phyloP scores from a whole-genome alignment of 306 rosid genomes.

The Casuarina cunninghamiana region DNA sequence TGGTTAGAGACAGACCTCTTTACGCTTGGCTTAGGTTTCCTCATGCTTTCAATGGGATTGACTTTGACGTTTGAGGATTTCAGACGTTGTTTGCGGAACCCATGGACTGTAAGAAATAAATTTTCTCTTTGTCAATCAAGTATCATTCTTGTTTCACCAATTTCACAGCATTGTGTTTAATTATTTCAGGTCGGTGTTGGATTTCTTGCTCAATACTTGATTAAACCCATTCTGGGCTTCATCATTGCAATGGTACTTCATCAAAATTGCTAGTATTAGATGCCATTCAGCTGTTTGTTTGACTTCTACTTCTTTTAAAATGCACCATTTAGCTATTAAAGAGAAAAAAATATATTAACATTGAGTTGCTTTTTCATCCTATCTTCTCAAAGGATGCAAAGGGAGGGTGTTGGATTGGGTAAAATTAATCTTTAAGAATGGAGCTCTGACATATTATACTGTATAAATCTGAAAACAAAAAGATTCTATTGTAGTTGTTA shows the following conservation, averaged over 20 bases:
- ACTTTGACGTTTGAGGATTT: slow-evolving; percentile 94
- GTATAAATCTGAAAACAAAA: not conserved
- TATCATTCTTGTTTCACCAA: not conserved
- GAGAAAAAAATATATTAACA: too few relatives aligned
- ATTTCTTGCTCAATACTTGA: slow-evolving; percentile 89
- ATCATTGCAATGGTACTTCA: slow-evolving; percentile 66
- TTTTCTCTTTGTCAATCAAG: not conserved
- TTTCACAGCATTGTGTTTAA: slow-evolving; percentile 27
- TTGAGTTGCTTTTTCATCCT: not conserved
- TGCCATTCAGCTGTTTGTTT: not conserved
- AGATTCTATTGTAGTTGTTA: not conserved
- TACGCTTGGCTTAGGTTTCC: slow-evolving; percentile 86
- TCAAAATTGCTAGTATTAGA: slow-evolving; percentile 5
- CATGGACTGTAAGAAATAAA: slow-evolving; percentile 69
- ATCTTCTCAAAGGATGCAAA: not conserved
- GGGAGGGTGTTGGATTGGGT: not conserved
- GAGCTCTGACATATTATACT: not conserved
- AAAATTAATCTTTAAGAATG: not conserved
- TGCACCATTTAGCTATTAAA: not conserved
- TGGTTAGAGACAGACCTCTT: slow-evolving; percentile 93
- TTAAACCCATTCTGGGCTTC: slow-evolving; percentile 87
- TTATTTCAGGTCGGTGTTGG: slow-evolving; percentile 90
- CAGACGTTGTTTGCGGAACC: slow-evolving; percentile 82
- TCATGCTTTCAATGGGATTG: slow-evolving; percentile 96
- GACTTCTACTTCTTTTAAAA: not conserved